Percentiles rank a stretch among this genome's conserved stretches.
phyloP scores from a whole-genome alignment of 257 asterid species.

The Plantago major region DNA sequence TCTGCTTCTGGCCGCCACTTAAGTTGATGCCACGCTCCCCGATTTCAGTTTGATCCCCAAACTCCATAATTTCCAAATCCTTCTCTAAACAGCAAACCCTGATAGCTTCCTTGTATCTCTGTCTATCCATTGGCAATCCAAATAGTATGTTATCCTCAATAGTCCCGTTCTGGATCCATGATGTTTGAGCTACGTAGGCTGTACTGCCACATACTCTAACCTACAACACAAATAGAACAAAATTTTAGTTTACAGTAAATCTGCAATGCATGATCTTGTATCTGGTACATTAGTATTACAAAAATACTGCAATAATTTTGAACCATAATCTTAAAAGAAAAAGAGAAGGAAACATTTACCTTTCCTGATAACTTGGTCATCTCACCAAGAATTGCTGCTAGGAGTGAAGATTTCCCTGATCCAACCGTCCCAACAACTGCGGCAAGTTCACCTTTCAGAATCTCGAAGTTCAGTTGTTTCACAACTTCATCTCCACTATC shows the following conservation, averaged over 20 bases:
- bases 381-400: conserved; percentile 88
- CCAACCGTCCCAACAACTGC: conserved; percentile 96
- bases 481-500: conserved; percentile 52
- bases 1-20: conserved; percentile 98
- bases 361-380: conserved; percentile 80
- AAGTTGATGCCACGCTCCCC: conserved; percentile 99
- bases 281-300: background rate
- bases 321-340: background rate
- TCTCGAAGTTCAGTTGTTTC: conserved; percentile 44
- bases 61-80: conserved; percentile 96
- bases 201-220: conserved; percentile 81
- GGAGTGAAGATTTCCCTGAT: conserved; percentile 88
- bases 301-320: background rate
- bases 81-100: conserved; percentile 88
- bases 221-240: conserved; percentile 27
- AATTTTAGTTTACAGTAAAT: background rate
- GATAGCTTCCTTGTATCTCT: conserved; percentile 59
- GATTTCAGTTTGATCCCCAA: conserved; percentile 96
- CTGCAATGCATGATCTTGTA: background rate
- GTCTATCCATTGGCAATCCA: conserved; percentile 56
- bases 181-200: conserved; percentile 90
- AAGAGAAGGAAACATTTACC: conserved; percentile 34
- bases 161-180: conserved; percentile 98
- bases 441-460: conserved; percentile 67
- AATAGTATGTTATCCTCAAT: conserved; percentile 79